Conservation (phyloP, 345 rosid genomes). For the Hypericum androsaemum region DNA sequence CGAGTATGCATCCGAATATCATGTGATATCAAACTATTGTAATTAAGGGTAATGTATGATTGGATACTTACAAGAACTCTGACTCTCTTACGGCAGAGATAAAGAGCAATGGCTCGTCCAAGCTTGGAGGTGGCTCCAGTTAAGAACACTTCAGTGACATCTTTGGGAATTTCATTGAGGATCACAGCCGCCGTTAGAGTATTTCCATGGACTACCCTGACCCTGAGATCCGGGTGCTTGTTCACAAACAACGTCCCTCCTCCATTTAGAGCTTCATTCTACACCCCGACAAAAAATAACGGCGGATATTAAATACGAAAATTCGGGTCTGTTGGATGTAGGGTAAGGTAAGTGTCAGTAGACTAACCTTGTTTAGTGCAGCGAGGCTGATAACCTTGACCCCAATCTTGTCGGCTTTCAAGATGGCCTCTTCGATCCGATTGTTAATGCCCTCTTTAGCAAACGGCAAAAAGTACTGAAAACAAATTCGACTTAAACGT, state of each 20-base stretch:
- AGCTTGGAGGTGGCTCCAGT: background rate
- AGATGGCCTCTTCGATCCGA: slow-evolving; percentile 69
- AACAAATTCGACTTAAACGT: no score
- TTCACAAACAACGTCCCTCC: slow-evolving; percentile 1
- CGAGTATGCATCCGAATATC: no score
- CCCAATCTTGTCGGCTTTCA: slow-evolving; percentile 69
- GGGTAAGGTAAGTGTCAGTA: background rate
- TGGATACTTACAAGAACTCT: slow-evolving; percentile 16
- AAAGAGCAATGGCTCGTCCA: background rate
- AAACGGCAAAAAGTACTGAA: slow-evolving; percentile 96
- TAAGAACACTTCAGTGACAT: background rate
- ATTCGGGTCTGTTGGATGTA: no score
- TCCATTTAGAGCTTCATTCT: background rate
- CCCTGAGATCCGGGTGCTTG: background rate
- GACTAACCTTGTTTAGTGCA: slow-evolving; percentile 70
- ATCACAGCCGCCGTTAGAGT: background rate
- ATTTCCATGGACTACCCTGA: background rate
- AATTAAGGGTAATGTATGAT: background rate
- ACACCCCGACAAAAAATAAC: background rate
- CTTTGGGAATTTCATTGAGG: background rate
- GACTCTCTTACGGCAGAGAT: background rate
- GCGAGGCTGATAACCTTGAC: slow-evolving; percentile 96
- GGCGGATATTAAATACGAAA: background rate
- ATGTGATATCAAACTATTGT: no score
- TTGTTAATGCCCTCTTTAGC: slow-evolving; percentile 74